phyloP scores from a whole-genome alignment of 371 early-diverging fungal genomes.

The Mortierella sp. region DNA sequence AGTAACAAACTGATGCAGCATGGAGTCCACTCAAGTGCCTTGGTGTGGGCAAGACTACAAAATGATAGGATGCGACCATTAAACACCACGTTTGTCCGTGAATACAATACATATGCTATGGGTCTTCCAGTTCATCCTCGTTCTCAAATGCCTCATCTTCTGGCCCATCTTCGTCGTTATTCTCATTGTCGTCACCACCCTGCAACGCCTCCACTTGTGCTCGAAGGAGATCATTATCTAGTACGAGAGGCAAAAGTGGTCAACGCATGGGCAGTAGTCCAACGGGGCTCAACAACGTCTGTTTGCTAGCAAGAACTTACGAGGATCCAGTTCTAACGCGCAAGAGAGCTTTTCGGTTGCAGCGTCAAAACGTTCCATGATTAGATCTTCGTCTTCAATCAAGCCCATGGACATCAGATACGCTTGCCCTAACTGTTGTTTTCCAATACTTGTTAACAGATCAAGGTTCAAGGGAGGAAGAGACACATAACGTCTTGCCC shows the following conservation, averaged over 20 bases:
- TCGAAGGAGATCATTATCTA: constrained; percentile 48
- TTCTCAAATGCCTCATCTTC: constrained; percentile 23
- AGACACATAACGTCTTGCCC: no score
- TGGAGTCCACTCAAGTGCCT: no score
- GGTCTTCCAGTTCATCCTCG: constrained; percentile 8
- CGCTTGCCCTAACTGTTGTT: constrained; percentile 49
- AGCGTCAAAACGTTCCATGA: constrained; percentile 50
- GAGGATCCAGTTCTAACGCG: constrained; percentile 44
- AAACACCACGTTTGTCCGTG: neutral
- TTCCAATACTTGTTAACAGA: neutral
- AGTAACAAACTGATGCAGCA: no score
- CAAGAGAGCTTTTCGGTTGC: constrained; percentile 43
- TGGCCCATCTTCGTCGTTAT: neutral
- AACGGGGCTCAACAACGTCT: no score
- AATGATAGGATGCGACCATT: constrained; percentile 2
- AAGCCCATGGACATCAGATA: constrained; percentile 53
- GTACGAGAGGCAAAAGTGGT: neutral
- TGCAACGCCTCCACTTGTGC: constrained; percentile 47
- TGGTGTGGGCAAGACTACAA: neutral
- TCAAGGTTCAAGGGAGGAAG: neutral
- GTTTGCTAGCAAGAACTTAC: no score
- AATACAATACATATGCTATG: no score
- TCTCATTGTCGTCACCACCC: constrained; percentile 23
- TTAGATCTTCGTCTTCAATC: constrained; percentile 47
- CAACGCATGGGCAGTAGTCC: no score